Evolutionary conservation across 371 early-diverging fungal species (phyloP), one percentile per base, ranked within the genome.

Genomic region (Fennellomyces sp.): DNA sequence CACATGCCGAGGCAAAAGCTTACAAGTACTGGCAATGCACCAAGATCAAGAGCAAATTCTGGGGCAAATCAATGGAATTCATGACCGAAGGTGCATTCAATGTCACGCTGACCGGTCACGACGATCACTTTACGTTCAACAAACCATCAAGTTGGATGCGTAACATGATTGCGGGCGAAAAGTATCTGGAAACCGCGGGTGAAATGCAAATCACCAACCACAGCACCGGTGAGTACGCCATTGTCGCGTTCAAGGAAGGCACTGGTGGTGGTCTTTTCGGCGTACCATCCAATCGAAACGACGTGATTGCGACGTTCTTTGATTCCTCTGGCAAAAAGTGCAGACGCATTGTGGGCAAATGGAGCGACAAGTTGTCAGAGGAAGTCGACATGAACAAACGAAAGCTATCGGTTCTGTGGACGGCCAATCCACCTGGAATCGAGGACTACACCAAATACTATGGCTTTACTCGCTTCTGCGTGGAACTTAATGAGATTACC

Each of bases 81-180:
- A 84, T 87, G 48, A 87, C 90, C 12, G 80, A 83, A 17, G 91
- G 93, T 5, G 86, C 78, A 7, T 84, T 85, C 42, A 90, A 93
- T 63, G 75, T 94, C 39, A 75, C 82, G 48, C 67, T 94, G 36
- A 69, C 76, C 2, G 79, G 80, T 15, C 78, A 79, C 19, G 75
- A 75, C 30, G 93, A 94, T 49, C 91, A 93, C 48, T 94, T 75
- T 52, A 88, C 89, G 0, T 93, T 84, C 67, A 74, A 72, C 63
- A 93, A 95, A 66, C 89, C 90, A 1, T 87, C 92, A 0, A 92
- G 90, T 36, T 88, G 91, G 78, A 86, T 94, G 76, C 88, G 93
- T 29, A 93, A 93, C 38, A 80, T 94, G 74, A 82, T 94, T 65
- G 82, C 90, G 0, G 93, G 91, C 25, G 86, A 80, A 26, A 85